Evolutionary conservation across 2,329 filamentous ascomycete species (phyloP), one percentile per base, ranked within the genome.

Genomic region (Pseudocercospora macadamiae): DNA sequence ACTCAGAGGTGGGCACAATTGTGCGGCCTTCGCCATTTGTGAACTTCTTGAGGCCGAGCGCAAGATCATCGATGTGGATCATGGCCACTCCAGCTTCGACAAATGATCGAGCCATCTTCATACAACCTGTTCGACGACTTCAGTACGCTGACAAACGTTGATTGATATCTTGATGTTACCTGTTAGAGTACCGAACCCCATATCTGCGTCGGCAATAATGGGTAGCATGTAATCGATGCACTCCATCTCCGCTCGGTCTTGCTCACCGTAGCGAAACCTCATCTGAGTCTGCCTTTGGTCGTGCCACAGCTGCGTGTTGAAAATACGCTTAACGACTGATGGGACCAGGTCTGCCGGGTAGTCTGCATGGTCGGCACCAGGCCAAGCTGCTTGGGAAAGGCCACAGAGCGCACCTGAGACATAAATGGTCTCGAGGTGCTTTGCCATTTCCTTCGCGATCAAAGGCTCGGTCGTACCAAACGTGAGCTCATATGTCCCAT

Each of bases 11-110:
- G 2, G 55, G 55, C 14, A 58, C 55, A 37, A 58, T 54, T 1
- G 55, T 58, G 3, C 55, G 55, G 6, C 55, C 55, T 21, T 58
- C 54, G 23, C 59, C 54, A 36, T 51, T 51, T 10, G 58, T 54
- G 25, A 61, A 54, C 32, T 57, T 51, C 51, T 55, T 57, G 30
- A 57, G 32, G 3, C 59, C 59, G n/a, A 58, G 30, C 5, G 54
- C 59, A 16, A 61, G 36, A 51, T 57, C 54, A n/a, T 61, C 54
- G 34, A 54, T 61, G 26, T 61, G 49, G 30, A 61, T 61, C 54
- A 57, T 61, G 18, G 59, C 54, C 2, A 61, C 59, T 19, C 49
- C 54, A 14, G 59, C 39, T 28, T 61, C 49, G 32, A 61, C 54
- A 21, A 57, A 57, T 4, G 48, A 57, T 14, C 54, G 48, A 7